Conservation (phyloP, 306 rosid genomes). For the Arachis hypogaea region DNA sequence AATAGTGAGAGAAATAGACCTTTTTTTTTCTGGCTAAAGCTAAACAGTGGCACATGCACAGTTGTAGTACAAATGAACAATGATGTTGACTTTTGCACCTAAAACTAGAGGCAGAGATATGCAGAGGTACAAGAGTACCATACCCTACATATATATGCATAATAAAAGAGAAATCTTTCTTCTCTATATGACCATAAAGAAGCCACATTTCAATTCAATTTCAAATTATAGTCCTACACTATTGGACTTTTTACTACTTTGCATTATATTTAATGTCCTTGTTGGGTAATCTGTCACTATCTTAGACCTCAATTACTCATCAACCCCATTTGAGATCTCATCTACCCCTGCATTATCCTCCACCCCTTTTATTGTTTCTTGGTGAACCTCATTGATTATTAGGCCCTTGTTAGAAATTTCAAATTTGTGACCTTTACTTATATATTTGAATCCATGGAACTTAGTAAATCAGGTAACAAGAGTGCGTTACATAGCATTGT, state of each 20-base stretch:
- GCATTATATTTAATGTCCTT: conserved; percentile 35
- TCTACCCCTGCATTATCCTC: conserved; percentile 38
- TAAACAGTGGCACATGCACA: conserved; percentile 33
- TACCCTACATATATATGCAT: neutral
- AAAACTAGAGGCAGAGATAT: conserved; percentile 36
- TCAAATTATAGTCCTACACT: neutral
- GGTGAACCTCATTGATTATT: conserved; percentile 7
- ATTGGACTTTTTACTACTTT: neutral
- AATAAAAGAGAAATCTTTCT: too few relatives aligned
- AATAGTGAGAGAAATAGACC: conserved; percentile 1
- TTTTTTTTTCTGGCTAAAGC: conserved; percentile 31
- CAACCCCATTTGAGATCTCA: conserved; percentile 35
- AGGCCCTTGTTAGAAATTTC: neutral
- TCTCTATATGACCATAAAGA: neutral
- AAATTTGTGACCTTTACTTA: conserved; percentile 4
- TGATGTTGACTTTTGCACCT: conserved; percentile 45
- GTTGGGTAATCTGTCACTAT: conserved; percentile 49
- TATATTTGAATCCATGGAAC: conserved; percentile 38
- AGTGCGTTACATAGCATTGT: neutral
- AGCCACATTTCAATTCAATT: conserved; percentile 17
- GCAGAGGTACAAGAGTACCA: neutral
- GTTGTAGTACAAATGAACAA: conserved; percentile 19
- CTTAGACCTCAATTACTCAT: conserved; percentile 24
- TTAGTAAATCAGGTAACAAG: conserved; percentile 42
- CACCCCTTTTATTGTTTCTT: neutral